Evolutionary conservation across 2,329 filamentous ascomycete genomes (phyloP).

Genomic region (Neobulgaria alba): DNA sequence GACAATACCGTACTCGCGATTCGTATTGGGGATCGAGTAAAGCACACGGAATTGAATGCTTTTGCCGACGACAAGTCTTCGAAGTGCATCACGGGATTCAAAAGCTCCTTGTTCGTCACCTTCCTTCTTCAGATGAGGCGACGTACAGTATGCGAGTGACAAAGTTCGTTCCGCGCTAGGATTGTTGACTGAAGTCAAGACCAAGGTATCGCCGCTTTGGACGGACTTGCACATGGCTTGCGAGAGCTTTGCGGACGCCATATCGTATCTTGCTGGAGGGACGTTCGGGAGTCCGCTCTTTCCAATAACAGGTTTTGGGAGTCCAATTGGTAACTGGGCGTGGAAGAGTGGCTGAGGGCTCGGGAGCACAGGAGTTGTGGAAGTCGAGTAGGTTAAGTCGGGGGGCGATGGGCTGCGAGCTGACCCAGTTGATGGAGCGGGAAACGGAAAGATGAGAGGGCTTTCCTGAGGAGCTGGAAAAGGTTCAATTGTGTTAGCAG

Average conservation of each 20-base stretch:
- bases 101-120: conserved; percentile 91
- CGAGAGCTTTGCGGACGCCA: conserved; percentile 24
- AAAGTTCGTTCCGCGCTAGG: conserved; percentile 75
- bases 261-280: conserved; percentile 24
- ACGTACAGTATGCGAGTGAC: conserved; percentile 85
- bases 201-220: conserved; percentile 84
- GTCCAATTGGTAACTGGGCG: conserved; percentile 4
- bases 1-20: conserved; percentile 81
- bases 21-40: conserved; percentile 78
- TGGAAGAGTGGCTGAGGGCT: too few relatives aligned
- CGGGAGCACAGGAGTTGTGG: too few relatives aligned
- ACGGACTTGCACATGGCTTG: conserved; percentile 84
- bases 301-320: conserved; percentile 6
- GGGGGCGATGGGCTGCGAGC: background rate
- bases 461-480: conserved; percentile 9
- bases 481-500: conserved; percentile 30
- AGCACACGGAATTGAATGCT: conserved; percentile 74
- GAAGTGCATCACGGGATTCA: conserved; percentile 87
- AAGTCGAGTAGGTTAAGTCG: background rate
- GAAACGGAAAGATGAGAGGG: conserved; percentile 1
- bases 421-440: background rate
- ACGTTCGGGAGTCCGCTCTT: conserved; percentile 19
- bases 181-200: conserved; percentile 75
- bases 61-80: conserved; percentile 77
- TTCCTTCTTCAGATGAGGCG: conserved; percentile 78